Conservation (phyloP, 805 yeast species). For the Zygoascus bituminiphila region DNA sequence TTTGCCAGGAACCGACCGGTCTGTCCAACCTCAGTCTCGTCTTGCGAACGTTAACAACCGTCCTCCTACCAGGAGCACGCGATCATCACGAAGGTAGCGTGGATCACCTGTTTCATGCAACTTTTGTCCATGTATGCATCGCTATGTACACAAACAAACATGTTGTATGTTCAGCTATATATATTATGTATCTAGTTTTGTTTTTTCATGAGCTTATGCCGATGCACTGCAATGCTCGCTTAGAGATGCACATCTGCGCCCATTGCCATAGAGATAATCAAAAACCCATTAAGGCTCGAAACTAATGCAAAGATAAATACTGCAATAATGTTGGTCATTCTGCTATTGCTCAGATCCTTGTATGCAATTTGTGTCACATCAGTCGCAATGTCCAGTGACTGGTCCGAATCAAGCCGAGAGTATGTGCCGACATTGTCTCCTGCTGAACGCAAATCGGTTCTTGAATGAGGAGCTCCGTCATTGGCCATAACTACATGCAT, state of each 20-base stretch:
- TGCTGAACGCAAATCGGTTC: background rate
- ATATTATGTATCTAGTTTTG: background rate
- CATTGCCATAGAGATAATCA: slow-evolving; percentile 43
- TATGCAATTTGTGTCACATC: slow-evolving; percentile 13
- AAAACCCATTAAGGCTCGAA: slow-evolving; percentile 60
- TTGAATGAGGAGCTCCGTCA: background rate
- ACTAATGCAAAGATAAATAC: slow-evolving; percentile 61
- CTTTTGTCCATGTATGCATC: too few species aligned
- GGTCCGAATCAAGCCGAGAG: slow-evolving; percentile 4
- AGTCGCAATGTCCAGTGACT: background rate
- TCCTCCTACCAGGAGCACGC: background rate
- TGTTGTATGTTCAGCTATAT: background rate
- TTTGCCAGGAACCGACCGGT: slow-evolving; percentile 42
- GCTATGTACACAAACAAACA: too few species aligned
- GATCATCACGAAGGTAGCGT: background rate
- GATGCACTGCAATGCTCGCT: slow-evolving; percentile 2
- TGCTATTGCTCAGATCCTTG: slow-evolving; percentile 67
- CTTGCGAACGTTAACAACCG: background rate
- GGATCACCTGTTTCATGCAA: too few species aligned
- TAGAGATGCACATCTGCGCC: slow-evolving; percentile 48
- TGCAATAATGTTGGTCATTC: slow-evolving; percentile 44
- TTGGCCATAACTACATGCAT: background rate
- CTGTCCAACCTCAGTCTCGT: slow-evolving; percentile 11
- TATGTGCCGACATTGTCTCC: background rate
- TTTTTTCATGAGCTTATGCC: background rate